phyloP scores from a whole-genome alignment of 306 rosid species.

The Astragalus glycyphyllos region DNA sequence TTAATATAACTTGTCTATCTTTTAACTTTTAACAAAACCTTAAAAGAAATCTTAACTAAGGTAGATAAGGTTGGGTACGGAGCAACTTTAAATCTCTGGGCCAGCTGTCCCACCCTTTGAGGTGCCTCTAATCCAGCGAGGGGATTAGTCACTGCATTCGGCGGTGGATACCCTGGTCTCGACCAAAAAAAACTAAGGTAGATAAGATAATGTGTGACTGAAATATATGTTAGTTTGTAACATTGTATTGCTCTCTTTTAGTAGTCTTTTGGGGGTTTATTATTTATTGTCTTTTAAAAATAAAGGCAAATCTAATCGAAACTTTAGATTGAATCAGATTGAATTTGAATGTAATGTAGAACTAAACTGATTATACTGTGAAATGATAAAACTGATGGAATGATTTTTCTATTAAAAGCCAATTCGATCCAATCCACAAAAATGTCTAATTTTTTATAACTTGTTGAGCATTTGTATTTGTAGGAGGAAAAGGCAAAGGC shows the following conservation, averaged over 20 bases:
- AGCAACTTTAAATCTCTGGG: too few relatives aligned
- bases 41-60: too few relatives aligned
- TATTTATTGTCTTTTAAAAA: background rate
- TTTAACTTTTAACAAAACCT: too few relatives aligned
- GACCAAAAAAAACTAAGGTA: too few relatives aligned
- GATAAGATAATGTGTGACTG: background rate
- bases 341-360: background rate
- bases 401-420: too few relatives aligned
- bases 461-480: slow-evolving; percentile 32
- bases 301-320: background rate
- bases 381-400: background rate
- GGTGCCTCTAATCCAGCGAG: too few relatives aligned
- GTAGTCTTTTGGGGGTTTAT: background rate
- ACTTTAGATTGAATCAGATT: background rate
- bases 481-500: slow-evolving; percentile 91
- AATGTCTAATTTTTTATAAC: background rate
- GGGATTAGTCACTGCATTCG: too few relatives aligned
- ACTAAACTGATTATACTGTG: background rate
- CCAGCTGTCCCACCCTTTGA: too few relatives aligned
- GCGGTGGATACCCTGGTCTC: too few relatives aligned
- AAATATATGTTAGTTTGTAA: background rate
- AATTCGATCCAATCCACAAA: background rate
- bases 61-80: too few relatives aligned
- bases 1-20: too few relatives aligned
- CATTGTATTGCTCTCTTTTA: background rate